Evolutionary conservation across 305 asterid species (phyloP).

Genomic region (Fraxinus greggii): DNA sequence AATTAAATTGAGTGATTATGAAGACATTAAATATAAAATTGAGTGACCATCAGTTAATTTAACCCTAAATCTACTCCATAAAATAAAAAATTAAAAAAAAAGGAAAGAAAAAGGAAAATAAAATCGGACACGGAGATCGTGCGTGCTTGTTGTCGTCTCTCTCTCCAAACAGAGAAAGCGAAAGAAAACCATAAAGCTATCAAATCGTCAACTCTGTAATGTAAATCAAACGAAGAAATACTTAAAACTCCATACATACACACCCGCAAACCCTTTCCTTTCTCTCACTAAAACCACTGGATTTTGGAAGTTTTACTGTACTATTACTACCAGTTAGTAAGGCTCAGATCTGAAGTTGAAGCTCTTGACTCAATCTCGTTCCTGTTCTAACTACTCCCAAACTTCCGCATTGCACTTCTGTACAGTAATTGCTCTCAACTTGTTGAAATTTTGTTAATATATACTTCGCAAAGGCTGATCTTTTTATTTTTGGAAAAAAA

Average conservation of each 20-base stretch:
- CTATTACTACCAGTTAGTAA: constrained; percentile 9
- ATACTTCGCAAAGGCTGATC: constrained; percentile 9
- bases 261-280: background rate
- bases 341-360: constrained; percentile 46
- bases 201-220: constrained; percentile 5
- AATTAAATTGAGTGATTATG: no score
- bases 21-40: no score
- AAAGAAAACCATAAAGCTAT: background rate
- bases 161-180: constrained; percentile 18
- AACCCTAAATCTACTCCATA: background rate
- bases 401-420: constrained; percentile 27
- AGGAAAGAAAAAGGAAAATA: background rate
- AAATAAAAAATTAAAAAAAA: background rate
- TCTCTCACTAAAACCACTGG: background rate
- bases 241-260: background rate
- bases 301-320: background rate
- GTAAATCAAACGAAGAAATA: background rate
- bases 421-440: constrained; percentile 29
- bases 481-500: background rate
- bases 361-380: constrained; percentile 32
- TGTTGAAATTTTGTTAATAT: background rate
- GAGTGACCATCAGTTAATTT: background rate
- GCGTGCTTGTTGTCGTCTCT: constrained; percentile 24
- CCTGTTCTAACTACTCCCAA: constrained; percentile 20
- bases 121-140: constrained; percentile 27